These are phyloP conservation scores for Xanthoceras sorbifolium DNA, from an alignment of 345 rosid species.

Conservation along the genomic window DNA sequence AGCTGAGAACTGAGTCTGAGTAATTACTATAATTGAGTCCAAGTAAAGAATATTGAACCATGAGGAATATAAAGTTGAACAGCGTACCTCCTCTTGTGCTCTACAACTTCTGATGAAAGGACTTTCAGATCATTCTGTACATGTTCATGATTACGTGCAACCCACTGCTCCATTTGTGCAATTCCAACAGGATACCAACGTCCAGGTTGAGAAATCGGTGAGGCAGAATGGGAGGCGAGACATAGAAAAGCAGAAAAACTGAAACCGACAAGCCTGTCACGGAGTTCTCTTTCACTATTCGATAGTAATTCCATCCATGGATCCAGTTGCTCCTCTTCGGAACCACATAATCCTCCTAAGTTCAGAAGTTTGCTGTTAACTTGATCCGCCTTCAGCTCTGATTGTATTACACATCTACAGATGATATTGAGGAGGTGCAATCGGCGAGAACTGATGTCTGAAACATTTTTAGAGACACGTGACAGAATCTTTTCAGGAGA, in stretches of 20 bases:
- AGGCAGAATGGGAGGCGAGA: slow-evolving; percentile 25
- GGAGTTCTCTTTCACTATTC: slow-evolving; percentile 83
- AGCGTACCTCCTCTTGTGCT: slow-evolving; percentile 43
- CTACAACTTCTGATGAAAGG: slow-evolving; percentile 45
- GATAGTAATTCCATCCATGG: slow-evolving; percentile 62
- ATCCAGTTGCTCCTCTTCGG: slow-evolving; percentile 37
- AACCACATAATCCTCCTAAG: slow-evolving; percentile 22
- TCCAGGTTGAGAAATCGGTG: slow-evolving; percentile 27
- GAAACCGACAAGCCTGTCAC: slow-evolving; percentile 67
- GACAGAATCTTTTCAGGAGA: slow-evolving; percentile 46
- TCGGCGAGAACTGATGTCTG: slow-evolving; percentile 57
- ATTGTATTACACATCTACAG: slow-evolving; percentile 60
- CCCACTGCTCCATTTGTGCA: slow-evolving; percentile 81
- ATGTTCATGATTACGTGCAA: slow-evolving; percentile 37
- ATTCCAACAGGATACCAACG: slow-evolving; percentile 65
- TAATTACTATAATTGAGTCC: neutral
- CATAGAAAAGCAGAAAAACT: slow-evolving; percentile 52
- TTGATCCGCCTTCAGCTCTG: slow-evolving; percentile 59
- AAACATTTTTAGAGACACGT: slow-evolving; percentile 39
- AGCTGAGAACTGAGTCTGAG: no score
- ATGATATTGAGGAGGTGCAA: slow-evolving; percentile 79
- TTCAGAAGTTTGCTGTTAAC: slow-evolving; percentile 45
- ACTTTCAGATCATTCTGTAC: slow-evolving; percentile 43
- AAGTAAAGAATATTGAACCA: neutral
- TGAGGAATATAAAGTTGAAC: neutral